These are phyloP conservation scores for Phytophthora cryptogea DNA, from an alignment of 352 stramenopile genomes.

Conservation along the genomic window DNA sequence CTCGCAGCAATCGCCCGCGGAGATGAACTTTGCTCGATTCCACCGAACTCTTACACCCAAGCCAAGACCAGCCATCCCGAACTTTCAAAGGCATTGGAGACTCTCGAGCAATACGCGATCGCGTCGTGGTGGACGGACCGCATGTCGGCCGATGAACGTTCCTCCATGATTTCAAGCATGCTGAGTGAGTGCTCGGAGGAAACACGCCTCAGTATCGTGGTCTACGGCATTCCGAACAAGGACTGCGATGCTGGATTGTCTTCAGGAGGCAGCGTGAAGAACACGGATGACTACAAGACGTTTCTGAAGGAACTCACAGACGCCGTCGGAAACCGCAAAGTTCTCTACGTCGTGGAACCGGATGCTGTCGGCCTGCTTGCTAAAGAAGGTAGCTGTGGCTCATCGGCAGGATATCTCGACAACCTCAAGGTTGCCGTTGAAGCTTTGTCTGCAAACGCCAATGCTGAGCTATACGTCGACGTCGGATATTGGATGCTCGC, in stretches of 20 bases:
- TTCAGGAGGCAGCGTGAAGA: slow-evolving; percentile 34
- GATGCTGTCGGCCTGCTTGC: slow-evolving; percentile 53
- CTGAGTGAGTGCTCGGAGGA: slow-evolving; percentile 35
- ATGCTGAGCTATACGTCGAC: slow-evolving; percentile 63
- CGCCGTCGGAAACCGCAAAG: slow-evolving; percentile 50
- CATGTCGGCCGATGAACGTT: slow-evolving; percentile 21
- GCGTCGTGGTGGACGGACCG: slow-evolving; percentile 63
- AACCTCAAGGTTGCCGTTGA: slow-evolving; percentile 55
- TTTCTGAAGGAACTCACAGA: slow-evolving; percentile 47
- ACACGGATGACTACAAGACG: slow-evolving; percentile 38
- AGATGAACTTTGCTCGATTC: slow-evolving; percentile 40
- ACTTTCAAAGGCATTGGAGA: slow-evolving; percentile 35
- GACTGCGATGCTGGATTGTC: slow-evolving; percentile 57
- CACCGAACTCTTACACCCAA: slow-evolving; percentile 27
- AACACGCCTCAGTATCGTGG: slow-evolving; percentile 49
- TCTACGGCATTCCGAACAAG: slow-evolving; percentile 70
- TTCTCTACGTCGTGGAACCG: slow-evolving; percentile 64
- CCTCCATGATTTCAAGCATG: slow-evolving; percentile 31
- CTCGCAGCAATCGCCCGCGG: slow-evolving; percentile 3
- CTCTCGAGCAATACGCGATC: slow-evolving; percentile 44
- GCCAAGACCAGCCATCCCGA: slow-evolving; percentile 43
- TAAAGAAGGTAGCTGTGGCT: slow-evolving; percentile 43
- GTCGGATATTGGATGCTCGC: slow-evolving; percentile 63
- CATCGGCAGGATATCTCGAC: slow-evolving; percentile 42
- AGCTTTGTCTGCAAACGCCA: slow-evolving; percentile 48